Conservation (phyloP, 2,329 filamentous ascomycete genomes). For the Beauveria australis region DNA sequence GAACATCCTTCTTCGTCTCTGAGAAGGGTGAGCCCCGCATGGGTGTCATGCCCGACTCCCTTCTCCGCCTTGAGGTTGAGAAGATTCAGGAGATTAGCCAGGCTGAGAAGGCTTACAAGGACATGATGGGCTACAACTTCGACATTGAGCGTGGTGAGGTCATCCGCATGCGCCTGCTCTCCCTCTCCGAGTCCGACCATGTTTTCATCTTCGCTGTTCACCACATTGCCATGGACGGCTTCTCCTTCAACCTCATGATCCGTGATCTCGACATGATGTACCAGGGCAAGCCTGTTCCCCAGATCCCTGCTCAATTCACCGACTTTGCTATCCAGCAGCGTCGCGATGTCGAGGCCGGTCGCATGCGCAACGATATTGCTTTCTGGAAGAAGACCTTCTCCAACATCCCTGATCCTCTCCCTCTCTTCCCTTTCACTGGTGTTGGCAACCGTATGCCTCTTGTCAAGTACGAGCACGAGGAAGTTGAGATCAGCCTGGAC, state of each 20-base stretch:
- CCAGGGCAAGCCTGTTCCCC: conserved; percentile 16
- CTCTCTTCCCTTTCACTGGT: conserved; percentile 14
- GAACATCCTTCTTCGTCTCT: conserved; percentile 16
- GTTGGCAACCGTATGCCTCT: conserved; percentile 10
- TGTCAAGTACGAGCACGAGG: conserved; percentile 12
- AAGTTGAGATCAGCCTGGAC: conserved; percentile 12
- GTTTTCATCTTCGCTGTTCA: conserved; percentile 37
- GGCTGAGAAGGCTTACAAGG: conserved; percentile 21
- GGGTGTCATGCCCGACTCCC: conserved; percentile 18
- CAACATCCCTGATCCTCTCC: conserved; percentile 12
- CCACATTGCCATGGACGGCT: conserved; percentile 44
- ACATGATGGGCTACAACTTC: conserved; percentile 23
- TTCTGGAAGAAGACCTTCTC: conserved; percentile 15
- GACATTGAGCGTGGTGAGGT: conserved; percentile 29
- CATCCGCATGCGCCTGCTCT: conserved; percentile 27
- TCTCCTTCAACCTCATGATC: conserved; percentile 36
- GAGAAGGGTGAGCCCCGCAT: conserved; percentile 17
- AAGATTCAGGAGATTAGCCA: conserved; percentile 17
- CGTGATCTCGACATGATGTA: conserved; percentile 36
- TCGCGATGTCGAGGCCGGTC: conserved; percentile 17
- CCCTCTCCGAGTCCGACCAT: conserved; percentile 24
- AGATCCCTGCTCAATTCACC: conserved; percentile 24
- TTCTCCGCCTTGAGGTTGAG: conserved; percentile 21
- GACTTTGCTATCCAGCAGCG: conserved; percentile 28
- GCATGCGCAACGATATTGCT: conserved; percentile 16